phyloP scores from a whole-genome alignment of 441 rosid species.

The Breynia disticha region DNA sequence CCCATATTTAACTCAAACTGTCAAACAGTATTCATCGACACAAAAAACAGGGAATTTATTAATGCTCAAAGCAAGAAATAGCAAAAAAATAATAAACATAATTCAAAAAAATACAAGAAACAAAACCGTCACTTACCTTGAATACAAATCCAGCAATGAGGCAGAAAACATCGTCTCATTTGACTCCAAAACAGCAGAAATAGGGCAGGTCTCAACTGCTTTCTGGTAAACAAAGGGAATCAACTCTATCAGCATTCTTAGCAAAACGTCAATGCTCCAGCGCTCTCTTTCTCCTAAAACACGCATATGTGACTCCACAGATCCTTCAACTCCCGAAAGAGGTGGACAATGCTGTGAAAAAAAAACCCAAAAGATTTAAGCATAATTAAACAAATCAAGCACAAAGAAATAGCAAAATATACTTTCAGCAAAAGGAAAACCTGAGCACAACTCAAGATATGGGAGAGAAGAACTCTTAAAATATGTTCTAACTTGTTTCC shows the following conservation, averaged over 20 bases:
- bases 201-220: conserved; percentile 79
- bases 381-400: conserved; percentile 12
- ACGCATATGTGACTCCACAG: conserved; percentile 78
- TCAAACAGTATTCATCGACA: not conserved
- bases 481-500: conserved; percentile 81
- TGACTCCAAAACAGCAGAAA: conserved; percentile 44
- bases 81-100: too few species aligned
- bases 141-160: conserved; percentile 58
- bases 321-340: conserved; percentile 95
- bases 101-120: conserved; percentile 4
- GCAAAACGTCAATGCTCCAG: conserved; percentile 82
- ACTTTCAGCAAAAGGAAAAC: conserved; percentile 28
- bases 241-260: conserved; percentile 76
- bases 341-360: conserved; percentile 95
- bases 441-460: conserved; percentile 71
- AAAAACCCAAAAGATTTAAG: conserved; percentile 15
- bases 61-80: not conserved
- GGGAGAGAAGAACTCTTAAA: conserved; percentile 71
- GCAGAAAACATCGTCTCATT: conserved; percentile 39
- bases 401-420: conserved; percentile 8
- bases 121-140: conserved; percentile 37
- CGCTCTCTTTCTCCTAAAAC: conserved; percentile 92
- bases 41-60: not conserved
- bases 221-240: conserved; percentile 67
- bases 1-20: not conserved